These are phyloP conservation scores for Ogataea hybrid DNA, from an alignment of 1,139 yeast genomes.

Conservation along the genomic window DNA sequence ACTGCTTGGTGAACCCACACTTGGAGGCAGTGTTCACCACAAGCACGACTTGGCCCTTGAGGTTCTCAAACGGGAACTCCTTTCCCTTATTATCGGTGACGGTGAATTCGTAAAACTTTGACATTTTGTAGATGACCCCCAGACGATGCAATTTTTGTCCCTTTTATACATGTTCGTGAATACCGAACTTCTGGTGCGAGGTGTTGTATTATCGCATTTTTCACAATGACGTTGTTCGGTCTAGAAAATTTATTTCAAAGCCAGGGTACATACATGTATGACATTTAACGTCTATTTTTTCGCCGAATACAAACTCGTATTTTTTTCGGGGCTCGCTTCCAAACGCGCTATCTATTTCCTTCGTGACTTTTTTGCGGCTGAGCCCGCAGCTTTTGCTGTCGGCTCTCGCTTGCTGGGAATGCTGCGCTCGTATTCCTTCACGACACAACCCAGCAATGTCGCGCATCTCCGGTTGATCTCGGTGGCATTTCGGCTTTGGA, in stretches of 20 bases:
- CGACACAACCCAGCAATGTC: conserved; percentile 61
- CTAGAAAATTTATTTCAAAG: neutral
- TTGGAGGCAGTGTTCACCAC: conserved; percentile 93
- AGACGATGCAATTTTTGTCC: neutral
- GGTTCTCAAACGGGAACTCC: conserved; percentile 62
- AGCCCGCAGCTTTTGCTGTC: neutral
- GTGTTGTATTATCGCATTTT: neutral
- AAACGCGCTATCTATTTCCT: neutral
- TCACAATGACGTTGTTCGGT: neutral
- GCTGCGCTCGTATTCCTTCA: conserved; percentile 50
- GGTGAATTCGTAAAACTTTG: conserved; percentile 51
- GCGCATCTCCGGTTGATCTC: conserved; percentile 69
- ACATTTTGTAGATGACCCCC: conserved; percentile 17
- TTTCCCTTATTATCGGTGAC: conserved; percentile 59
- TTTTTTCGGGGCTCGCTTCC: neutral
- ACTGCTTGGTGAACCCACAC: conserved; percentile 87
- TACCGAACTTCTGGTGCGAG: neutral
- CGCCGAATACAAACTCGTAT: conserved; percentile 4
- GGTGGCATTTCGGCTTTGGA: conserved; percentile 62
- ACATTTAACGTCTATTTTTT: neutral
- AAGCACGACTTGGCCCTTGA: conserved; percentile 87
- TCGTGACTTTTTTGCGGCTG: conserved; percentile 2
- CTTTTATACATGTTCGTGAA: neutral
- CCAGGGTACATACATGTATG: neutral
- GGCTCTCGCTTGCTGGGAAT: conserved; percentile 7